Evolutionary conservation across 306 rosid species (phyloP).

Genomic region (Prunus mongolica): DNA sequence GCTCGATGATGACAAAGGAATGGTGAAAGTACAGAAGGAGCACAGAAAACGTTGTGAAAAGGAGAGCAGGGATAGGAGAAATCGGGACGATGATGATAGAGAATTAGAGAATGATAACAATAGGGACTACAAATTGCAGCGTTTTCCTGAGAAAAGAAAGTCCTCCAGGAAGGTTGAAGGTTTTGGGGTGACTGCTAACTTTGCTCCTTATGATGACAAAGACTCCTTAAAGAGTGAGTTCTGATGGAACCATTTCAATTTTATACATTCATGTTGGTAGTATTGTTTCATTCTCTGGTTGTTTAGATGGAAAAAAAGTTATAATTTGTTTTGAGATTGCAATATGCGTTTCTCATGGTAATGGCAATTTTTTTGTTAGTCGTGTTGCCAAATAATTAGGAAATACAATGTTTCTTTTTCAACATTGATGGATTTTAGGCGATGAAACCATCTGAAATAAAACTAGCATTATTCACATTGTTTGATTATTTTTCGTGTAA

Average conservation of each 20-base stretch:
- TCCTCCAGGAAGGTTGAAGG: slow-evolving; percentile 65
- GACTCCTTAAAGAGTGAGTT: slow-evolving; percentile 64
- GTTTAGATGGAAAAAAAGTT: neutral
- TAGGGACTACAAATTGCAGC: slow-evolving; percentile 56
- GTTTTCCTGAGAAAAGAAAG: slow-evolving; percentile 65
- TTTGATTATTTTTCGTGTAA: neutral
- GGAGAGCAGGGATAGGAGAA: slow-evolving; percentile 68
- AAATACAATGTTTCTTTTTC: neutral
- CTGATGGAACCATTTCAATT: slow-evolving; percentile 9
- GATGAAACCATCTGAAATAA: neutral
- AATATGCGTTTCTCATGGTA: neutral
- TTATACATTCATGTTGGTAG: slow-evolving; percentile 13
- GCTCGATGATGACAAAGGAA: slow-evolving; percentile 65
- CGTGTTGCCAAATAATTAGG: neutral
- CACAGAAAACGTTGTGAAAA: slow-evolving; percentile 58
- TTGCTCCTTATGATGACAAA: slow-evolving; percentile 64
- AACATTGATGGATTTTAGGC: neutral
- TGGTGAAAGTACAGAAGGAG: slow-evolving; percentile 62
- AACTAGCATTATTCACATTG: neutral
- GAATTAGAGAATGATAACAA: slow-evolving; percentile 62
- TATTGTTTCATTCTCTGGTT: slow-evolving; percentile 6
- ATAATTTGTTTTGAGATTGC: slow-evolving; percentile 15
- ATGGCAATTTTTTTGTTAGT: neutral
- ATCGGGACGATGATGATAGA: slow-evolving; percentile 68
- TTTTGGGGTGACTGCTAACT: slow-evolving; percentile 52